Percentiles rank a stretch among this genome's conserved stretches.
Evolutionary conservation across 2,329 filamentous ascomycete genomes (phyloP).

Genomic region (Claviceps purpurea): DNA sequence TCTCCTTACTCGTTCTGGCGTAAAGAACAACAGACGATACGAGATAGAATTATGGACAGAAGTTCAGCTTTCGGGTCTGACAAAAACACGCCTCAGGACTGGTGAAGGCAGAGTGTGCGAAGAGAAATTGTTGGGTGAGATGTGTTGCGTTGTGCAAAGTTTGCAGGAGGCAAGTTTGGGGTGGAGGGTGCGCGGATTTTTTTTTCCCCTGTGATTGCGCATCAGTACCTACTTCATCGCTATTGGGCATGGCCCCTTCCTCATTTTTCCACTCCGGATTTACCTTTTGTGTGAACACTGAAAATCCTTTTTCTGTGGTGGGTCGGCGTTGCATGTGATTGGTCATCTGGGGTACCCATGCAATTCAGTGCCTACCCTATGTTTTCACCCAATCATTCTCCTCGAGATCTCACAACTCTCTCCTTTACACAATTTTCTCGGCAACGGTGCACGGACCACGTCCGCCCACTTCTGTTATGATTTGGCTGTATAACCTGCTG

Average conservation of each 20-base stretch:
- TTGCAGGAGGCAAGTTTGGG: conserved; percentile 13
- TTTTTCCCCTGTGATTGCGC: conserved; percentile 9
- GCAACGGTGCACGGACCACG: no score
- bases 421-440: no score
- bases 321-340: conserved; percentile 3
- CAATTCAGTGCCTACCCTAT: conserved; percentile 1
- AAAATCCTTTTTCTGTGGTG: conserved; percentile 4
- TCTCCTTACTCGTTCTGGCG: neutral
- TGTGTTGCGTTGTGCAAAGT: conserved; percentile 7
- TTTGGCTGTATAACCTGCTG: no score
- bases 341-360: neutral
- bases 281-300: neutral
- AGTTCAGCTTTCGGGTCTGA: neutral
- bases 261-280: conserved; percentile 6
- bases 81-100: conserved; percentile 10
- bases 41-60: neutral
- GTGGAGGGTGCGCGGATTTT: conserved; percentile 7
- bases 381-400: no score
- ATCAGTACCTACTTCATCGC: no score
- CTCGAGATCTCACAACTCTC: no score
- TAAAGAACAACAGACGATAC: neutral
- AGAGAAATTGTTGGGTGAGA: conserved; percentile 1
- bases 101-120: conserved; percentile 16
- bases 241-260: conserved; percentile 4
- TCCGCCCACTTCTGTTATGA: no score